These are phyloP conservation scores for Trichoderma atroviride DNA, from an alignment of 2,329 filamentous ascomycete genomes.

Conservation along the genomic window DNA sequence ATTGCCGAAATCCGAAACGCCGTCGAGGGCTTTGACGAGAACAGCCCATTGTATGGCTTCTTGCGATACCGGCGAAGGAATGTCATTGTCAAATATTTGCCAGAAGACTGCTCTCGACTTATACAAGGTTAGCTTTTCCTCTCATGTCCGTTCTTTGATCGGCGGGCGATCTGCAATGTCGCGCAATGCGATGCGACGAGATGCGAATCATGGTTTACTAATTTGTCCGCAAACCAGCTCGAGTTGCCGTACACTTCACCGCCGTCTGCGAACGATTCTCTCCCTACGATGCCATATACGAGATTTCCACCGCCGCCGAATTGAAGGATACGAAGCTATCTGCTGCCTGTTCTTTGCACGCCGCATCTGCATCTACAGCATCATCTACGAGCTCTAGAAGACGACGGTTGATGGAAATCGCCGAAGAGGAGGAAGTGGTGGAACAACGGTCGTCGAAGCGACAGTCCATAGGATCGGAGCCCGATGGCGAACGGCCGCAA, in stretches of 20 bases:
- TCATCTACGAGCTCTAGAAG: slow-evolving; percentile 81
- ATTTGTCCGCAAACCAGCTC: slow-evolving; percentile 60
- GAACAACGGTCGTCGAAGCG: slow-evolving; percentile 61
- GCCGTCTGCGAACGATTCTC: slow-evolving; percentile 72
- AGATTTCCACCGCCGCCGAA: slow-evolving; percentile 73
- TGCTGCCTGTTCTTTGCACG: slow-evolving; percentile 84
- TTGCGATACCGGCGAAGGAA: slow-evolving; percentile 87
- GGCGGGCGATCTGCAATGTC: slow-evolving; percentile 4
- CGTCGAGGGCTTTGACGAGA: slow-evolving; percentile 78
- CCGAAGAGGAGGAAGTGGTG: slow-evolving; percentile 82
- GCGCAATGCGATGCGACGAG: neutral
- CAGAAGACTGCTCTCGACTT: slow-evolving; percentile 85
- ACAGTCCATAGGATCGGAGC: slow-evolving; percentile 57
- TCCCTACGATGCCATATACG: slow-evolving; percentile 83
- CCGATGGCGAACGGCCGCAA: slow-evolving; percentile 35
- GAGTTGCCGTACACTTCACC: slow-evolving; percentile 74
- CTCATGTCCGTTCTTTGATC: slow-evolving; percentile 12
- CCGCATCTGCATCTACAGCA: slow-evolving; percentile 81
- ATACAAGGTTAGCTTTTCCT: slow-evolving; percentile 72
- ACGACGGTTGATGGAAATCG: slow-evolving; percentile 84
- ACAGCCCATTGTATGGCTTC: slow-evolving; percentile 88
- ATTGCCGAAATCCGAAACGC: slow-evolving; percentile 80
- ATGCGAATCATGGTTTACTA: neutral
- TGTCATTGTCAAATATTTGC: slow-evolving; percentile 89
- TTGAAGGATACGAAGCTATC: slow-evolving; percentile 87